phyloP scores from a whole-genome alignment of 768 basidiomycete species.

The Floccularia luteovirens region DNA sequence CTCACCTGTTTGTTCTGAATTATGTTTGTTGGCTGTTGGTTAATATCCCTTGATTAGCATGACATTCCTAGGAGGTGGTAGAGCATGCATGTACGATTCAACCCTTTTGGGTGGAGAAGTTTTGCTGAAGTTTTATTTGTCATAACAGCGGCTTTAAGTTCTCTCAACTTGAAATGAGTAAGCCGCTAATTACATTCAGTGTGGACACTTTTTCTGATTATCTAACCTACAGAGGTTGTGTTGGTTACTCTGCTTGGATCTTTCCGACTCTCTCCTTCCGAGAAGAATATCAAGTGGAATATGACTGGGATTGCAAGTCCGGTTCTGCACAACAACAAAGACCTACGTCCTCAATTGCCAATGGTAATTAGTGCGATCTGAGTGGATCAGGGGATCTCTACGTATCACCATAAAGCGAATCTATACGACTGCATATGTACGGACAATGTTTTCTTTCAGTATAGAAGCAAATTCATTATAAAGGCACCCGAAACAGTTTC shows the following conservation, averaged over 20 bases:
- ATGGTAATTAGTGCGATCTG: constrained; percentile 1
- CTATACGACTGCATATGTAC: too few species aligned
- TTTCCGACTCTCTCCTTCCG: constrained; percentile 17
- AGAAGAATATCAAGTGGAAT: constrained; percentile 22
- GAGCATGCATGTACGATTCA: constrained; percentile 27
- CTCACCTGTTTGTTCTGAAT: constrained; percentile 22
- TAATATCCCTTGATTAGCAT: constrained; percentile 25
- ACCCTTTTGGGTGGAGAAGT: not conserved
- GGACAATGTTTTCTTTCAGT: too few species aligned
- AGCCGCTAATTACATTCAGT: constrained; percentile 1
- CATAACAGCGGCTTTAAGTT: constrained; percentile 5
- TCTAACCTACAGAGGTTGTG: constrained; percentile 18
- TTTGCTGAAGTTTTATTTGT: not conserved
- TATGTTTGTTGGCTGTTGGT: not conserved
- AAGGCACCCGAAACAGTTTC: too few species aligned
- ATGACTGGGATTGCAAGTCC: constrained; percentile 18
- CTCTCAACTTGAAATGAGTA: constrained; percentile 12
- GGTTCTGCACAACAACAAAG: too few species aligned
- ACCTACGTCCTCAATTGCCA: not conserved
- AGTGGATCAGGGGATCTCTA: too few species aligned
- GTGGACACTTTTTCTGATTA: not conserved
- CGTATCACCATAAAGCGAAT: too few species aligned
- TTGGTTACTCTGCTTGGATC: constrained; percentile 16
- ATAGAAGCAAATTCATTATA: too few species aligned
- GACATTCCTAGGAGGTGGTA: constrained; percentile 32